A percentile compares a stretch with the other conserved stretches of the same genome.
phyloP scores from a whole-genome alignment of 345 rosid species.

The Rhizophora mangle region DNA sequence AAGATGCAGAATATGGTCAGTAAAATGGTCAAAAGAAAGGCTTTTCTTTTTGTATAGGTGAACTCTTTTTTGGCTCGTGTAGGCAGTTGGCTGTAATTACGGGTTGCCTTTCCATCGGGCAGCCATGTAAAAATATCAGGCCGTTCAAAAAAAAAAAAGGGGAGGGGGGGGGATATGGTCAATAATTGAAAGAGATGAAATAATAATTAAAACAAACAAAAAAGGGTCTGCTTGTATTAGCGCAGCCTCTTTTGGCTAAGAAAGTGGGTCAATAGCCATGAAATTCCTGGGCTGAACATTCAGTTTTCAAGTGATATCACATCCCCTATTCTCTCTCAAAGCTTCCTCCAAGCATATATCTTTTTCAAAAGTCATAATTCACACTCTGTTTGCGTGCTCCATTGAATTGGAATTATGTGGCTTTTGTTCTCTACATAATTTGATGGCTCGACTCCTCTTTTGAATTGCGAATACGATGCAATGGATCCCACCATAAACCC shows the following conservation, averaged over 20 bases:
- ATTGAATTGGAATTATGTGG: constrained; percentile 1
- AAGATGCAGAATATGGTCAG: too few species aligned
- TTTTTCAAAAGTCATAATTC: constrained; percentile 14
- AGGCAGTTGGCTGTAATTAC: too few species aligned
- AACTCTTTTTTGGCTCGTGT: too few species aligned
- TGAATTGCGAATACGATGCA: constrained; percentile 12
- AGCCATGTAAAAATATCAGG: too few species aligned
- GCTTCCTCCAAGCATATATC: not conserved
- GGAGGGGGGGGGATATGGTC: too few species aligned
- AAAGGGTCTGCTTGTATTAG: too few species aligned
- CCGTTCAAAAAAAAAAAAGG: too few species aligned
- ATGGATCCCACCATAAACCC: constrained; percentile 13
- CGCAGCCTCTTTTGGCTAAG: constrained; percentile 21
- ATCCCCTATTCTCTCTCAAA: not conserved
- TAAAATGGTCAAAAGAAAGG: too few species aligned
- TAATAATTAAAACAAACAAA: too few species aligned
- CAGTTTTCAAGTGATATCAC: constrained; percentile 21
- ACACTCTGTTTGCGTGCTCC: constrained; percentile 24
- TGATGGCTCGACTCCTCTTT: constrained; percentile 13
- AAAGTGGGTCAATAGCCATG: constrained; percentile 11
- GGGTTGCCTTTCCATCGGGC: too few species aligned
- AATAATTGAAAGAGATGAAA: too few species aligned
- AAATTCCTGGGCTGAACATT: constrained; percentile 8
- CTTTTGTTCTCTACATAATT: not conserved
- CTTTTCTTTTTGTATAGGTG: too few species aligned